These are phyloP conservation scores for Sphaerobolus stellatus DNA, from an alignment of 1,284 basidiomycete genomes.

Conservation along the genomic window DNA sequence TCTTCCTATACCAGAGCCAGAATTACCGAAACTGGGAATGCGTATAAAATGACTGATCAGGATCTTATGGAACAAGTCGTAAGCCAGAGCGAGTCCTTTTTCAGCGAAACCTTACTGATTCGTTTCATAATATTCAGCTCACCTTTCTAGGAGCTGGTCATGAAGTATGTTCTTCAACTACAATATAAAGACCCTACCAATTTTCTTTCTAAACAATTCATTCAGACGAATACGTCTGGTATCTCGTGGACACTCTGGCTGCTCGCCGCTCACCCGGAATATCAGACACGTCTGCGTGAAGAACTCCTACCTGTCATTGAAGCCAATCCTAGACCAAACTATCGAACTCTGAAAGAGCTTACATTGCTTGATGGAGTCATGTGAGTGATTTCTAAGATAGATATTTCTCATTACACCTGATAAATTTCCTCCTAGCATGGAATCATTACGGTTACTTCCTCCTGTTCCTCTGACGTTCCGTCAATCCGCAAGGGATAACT, in stretches of 20 bases:
- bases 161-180: conserved; percentile 28
- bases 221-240: conserved; percentile 46
- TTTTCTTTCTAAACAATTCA: not conserved
- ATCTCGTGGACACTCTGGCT: conserved; percentile 42
- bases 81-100: conserved; percentile 11
- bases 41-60: conserved; percentile 44
- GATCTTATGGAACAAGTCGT: conserved; percentile 54
- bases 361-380: conserved; percentile 48
- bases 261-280: conserved; percentile 33
- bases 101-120: too few relatives aligned
- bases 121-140: conserved; percentile 29
- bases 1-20: conserved; percentile 30
- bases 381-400: too few relatives aligned
- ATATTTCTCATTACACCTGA: too few relatives aligned
- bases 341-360: conserved; percentile 46
- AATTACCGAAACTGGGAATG: conserved; percentile 28
- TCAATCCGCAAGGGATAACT: conserved; percentile 40
- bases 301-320: conserved; percentile 41
- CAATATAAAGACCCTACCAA: not conserved
- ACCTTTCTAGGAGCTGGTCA: conserved; percentile 53
- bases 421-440: not conserved
- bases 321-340: conserved; percentile 39
- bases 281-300: conserved; percentile 42
- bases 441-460: not conserved
- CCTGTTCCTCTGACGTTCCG: conserved; percentile 35